These are phyloP conservation scores for Myxozyma melibiosi DNA, from an alignment of 805 yeast genomes.

Conservation along the genomic window DNA sequence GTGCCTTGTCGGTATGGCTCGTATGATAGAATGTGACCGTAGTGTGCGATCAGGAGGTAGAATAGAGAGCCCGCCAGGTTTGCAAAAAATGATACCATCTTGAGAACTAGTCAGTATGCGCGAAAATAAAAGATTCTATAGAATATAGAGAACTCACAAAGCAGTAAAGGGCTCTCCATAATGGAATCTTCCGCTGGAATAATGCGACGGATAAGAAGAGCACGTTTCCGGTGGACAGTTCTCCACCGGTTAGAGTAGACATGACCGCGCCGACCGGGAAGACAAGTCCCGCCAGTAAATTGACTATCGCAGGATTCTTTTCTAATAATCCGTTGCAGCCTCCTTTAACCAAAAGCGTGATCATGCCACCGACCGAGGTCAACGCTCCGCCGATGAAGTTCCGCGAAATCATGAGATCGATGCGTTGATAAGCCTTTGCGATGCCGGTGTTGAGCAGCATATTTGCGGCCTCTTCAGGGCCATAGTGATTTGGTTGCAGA, in stretches of 20 bases:
- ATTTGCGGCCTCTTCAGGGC: slow-evolving; percentile 31
- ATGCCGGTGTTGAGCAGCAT: slow-evolving; percentile 27
- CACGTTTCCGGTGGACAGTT: slow-evolving; percentile 32
- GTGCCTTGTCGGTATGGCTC: slow-evolving; percentile 30
- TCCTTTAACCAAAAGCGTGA: slow-evolving; percentile 31
- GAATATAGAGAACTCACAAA: slow-evolving; percentile 13
- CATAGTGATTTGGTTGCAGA: slow-evolving; percentile 20
- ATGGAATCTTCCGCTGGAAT: slow-evolving; percentile 25
- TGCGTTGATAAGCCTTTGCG: slow-evolving; percentile 27
- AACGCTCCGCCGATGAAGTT: slow-evolving; percentile 33
- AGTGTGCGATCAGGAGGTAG: slow-evolving; percentile 30
- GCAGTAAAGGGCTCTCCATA: slow-evolving; percentile 26
- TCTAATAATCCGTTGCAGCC: slow-evolving; percentile 28
- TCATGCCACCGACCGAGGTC: slow-evolving; percentile 33
- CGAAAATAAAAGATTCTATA: neutral
- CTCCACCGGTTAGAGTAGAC: slow-evolving; percentile 33
- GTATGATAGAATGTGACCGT: slow-evolving; percentile 22
- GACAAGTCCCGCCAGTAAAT: slow-evolving; percentile 29
- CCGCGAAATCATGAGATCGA: slow-evolving; percentile 27
- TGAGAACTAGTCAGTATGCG: neutral
- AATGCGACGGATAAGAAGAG: slow-evolving; percentile 27
- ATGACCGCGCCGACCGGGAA: slow-evolving; percentile 34
- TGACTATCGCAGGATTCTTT: slow-evolving; percentile 30
- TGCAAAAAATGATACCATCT: slow-evolving; percentile 28
- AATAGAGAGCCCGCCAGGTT: slow-evolving; percentile 32